phyloP scores from a whole-genome alignment of 2,329 filamentous ascomycete genomes.

The Didymella sp. region DNA sequence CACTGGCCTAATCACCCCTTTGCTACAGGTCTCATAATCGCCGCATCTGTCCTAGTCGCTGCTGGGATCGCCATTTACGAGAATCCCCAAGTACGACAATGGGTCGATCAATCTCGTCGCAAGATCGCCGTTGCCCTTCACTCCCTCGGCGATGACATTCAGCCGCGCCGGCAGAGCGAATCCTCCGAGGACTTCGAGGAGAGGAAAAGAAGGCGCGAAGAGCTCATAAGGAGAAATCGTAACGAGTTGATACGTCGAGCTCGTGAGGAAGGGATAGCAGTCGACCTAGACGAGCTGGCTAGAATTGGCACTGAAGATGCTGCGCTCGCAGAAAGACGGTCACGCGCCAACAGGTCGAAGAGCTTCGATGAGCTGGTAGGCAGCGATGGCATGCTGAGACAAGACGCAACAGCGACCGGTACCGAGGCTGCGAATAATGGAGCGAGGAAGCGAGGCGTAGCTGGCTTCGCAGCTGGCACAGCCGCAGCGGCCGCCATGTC shows the following conservation, averaged over 20 bases:
- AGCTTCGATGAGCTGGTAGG: constrained; percentile 54
- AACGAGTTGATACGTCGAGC: constrained; percentile 48
- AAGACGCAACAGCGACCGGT: constrained; percentile 35
- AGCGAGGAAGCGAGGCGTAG: constrained; percentile 39
- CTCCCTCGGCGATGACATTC: constrained; percentile 66
- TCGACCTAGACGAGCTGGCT: constrained; percentile 51
- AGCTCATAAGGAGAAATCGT: constrained; percentile 44
- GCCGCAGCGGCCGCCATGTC: constrained; percentile 41
- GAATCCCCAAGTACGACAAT: constrained; percentile 67
- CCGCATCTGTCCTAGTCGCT: constrained; percentile 66
- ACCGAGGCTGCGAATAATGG: constrained; percentile 28
- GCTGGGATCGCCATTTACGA: constrained; percentile 69
- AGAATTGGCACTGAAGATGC: constrained; percentile 42
- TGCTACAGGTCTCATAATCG: constrained; percentile 65
- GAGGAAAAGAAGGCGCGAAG: constrained; percentile 39
- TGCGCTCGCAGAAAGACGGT: constrained; percentile 31
- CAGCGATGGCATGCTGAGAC: constrained; percentile 49
- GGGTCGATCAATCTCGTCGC: constrained; percentile 66
- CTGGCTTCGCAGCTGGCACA: constrained; percentile 52
- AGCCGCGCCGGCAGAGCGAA: constrained; percentile 50
- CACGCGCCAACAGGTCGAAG: constrained; percentile 29
- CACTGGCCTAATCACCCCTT: constrained; percentile 39
- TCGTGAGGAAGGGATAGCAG: constrained; percentile 51
- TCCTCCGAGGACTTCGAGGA: constrained; percentile 44
- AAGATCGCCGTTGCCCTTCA: constrained; percentile 67